Percentiles rank a stretch among this genome's conserved stretches.
Evolutionary conservation across 257 asterid species (phyloP).

Genomic region (Misopates orontium): DNA sequence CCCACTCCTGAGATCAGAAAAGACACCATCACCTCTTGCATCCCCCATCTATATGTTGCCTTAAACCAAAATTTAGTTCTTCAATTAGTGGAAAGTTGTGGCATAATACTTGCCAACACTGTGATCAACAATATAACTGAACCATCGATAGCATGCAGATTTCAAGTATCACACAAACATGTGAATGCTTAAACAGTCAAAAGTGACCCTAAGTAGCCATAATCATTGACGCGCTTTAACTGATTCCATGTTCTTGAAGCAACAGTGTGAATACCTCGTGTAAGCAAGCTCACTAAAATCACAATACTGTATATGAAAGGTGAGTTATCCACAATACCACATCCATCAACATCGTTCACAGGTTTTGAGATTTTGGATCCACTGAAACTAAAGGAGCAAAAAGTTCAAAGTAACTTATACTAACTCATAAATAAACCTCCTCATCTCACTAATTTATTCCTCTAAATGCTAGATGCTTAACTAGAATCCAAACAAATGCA

Average conservation of each 20-base stretch:
- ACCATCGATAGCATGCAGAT: background rate
- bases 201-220: background rate
- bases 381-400: too few relatives aligned
- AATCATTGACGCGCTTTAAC: background rate
- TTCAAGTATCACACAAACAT: background rate
- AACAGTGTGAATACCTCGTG: background rate
- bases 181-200: background rate
- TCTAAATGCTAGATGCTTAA: too few relatives aligned
- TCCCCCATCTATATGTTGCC: background rate
- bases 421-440: too few relatives aligned
- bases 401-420: too few relatives aligned
- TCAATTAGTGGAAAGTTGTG: background rate
- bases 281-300: background rate
- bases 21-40: background rate
- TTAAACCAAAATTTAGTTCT: background rate
- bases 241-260: background rate
- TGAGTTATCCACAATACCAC: background rate
- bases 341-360: background rate
- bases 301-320: background rate
- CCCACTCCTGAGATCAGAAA: background rate
- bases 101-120: background rate
- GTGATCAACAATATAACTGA: background rate
- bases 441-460: too few relatives aligned
- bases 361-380: background rate
- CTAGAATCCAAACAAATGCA: too few relatives aligned